Evolutionary conservation across 2,329 filamentous ascomycete genomes (phyloP), one percentile per base, ranked within the genome.

Genomic region (Endocalyx cinctus): DNA sequence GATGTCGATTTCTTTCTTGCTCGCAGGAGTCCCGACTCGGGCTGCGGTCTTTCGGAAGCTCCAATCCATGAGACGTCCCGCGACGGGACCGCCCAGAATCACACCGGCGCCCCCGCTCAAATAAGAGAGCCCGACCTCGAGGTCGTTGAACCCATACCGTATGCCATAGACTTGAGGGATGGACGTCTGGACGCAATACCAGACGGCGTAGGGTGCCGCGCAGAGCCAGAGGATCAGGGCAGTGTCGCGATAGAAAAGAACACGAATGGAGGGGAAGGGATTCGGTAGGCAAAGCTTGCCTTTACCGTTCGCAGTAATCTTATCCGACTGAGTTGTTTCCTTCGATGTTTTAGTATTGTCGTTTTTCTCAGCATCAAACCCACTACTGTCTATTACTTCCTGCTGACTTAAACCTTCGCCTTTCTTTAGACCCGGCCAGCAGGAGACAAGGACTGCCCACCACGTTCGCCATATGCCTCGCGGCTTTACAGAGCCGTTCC

Each of bases 111-210:
- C 34, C 8, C 34, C 29, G 17, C 20, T 8, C 11, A 37, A 23
- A 16, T 27, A 37, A 12, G 20, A 26, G n/a, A 37, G 23, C 17
- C 34, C 34, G 13, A 37, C 29, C 3, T 33, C 14, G 6, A 37
- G 12, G 5, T 28, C 22, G 11, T 25, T 31, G 12, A 31, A 31
- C 22, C 14, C 23, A 33, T 34, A 27, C 13, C 12, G 16, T 6
- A 16, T 27, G 29, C 27, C 23, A 25, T 34, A 33, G 43, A 34
- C 35, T 17, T 31, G 22, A 33, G 26, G 26, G 29, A 25, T 13
- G 15, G 28, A 33, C 4, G 25, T 37, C 16, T 33, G 25, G 12
- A 31, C 14, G 29, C 12, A 29, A 29, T 28, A 29, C 36, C 30
- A 20, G 16, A 35, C 17, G 10, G 13, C 17, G 27, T 20, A 32